Conservation (phyloP, 768 basidiomycete species). For the Tylopilus sp. region DNA sequence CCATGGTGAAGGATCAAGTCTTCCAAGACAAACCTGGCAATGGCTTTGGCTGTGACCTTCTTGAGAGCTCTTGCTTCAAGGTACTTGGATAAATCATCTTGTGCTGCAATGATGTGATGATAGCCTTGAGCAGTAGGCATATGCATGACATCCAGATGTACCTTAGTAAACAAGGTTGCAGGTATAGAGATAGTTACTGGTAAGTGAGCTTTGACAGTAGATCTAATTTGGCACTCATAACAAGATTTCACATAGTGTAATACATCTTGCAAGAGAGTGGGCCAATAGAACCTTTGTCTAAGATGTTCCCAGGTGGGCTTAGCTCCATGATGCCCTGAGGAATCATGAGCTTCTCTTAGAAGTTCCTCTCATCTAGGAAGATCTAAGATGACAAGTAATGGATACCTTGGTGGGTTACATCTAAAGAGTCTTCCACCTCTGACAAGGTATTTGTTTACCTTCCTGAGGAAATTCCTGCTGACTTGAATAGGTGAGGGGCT, state of each 20-base stretch:
- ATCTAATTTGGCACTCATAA: background rate
- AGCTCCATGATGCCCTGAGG: no score
- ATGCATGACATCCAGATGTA: background rate
- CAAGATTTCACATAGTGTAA: background rate
- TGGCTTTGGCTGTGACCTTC: no score
- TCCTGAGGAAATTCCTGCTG: no score
- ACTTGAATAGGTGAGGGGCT: no score
- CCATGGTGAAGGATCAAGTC: background rate
- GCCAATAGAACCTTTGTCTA: no score
- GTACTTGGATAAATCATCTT: background rate
- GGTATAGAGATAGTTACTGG: background rate
- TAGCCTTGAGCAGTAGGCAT: background rate
- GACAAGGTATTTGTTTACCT: no score
- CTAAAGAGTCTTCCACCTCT: no score
- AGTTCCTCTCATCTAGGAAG: no score
- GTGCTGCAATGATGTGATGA: background rate
- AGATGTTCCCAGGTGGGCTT: no score
- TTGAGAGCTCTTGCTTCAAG: background rate
- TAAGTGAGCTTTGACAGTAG: background rate
- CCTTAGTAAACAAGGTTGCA: background rate
- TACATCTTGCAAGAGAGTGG: background rate
- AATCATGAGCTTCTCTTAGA: no score
- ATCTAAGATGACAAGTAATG: no score
- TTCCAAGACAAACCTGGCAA: background rate
- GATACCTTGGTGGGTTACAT: no score